A percentile compares a stretch with the other conserved stretches of the same genome.
These are phyloP conservation scores for Tinospora cordifolia DNA, from an alignment of 164 flowering plant genomes.

Conservation along the genomic window DNA sequence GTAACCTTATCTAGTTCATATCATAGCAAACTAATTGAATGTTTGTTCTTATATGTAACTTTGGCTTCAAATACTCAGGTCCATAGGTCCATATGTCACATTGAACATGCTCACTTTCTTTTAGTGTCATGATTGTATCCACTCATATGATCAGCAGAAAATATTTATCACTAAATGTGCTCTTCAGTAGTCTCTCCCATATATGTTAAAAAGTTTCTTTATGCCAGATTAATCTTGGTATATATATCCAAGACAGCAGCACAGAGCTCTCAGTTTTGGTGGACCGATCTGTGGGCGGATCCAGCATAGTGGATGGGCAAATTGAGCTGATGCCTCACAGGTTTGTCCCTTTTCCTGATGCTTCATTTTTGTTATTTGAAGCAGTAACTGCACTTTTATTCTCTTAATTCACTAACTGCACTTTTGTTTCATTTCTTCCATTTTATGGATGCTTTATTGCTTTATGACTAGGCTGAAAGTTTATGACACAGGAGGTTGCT, in stretches of 20 bases:
- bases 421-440: background rate
- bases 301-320: slow-evolving; percentile 82
- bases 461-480: slow-evolving; percentile 5
- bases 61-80: background rate
- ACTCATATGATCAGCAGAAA: background rate
- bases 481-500: slow-evolving; percentile 55
- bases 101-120: background rate
- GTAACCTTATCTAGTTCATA: no score
- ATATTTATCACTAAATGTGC: background rate
- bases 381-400: background rate
- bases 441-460: background rate
- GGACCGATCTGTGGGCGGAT: slow-evolving; percentile 87
- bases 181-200: background rate
- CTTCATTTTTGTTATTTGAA: background rate
- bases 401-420: background rate
- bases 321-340: slow-evolving; percentile 94
- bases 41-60: no score
- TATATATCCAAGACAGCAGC: slow-evolving; percentile 50
- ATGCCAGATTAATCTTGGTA: slow-evolving; percentile 81
- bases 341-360: slow-evolving; percentile 24
- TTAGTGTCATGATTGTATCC: background rate
- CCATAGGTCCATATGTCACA: background rate
- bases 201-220: slow-evolving; percentile 1
- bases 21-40: no score
- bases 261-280: slow-evolving; percentile 81